Percentiles rank a stretch among this genome's conserved stretches.
These are phyloP conservation scores for Chrysanthemum seticuspe DNA, from an alignment of 129 eudicot species.

Conservation along the genomic window DNA sequence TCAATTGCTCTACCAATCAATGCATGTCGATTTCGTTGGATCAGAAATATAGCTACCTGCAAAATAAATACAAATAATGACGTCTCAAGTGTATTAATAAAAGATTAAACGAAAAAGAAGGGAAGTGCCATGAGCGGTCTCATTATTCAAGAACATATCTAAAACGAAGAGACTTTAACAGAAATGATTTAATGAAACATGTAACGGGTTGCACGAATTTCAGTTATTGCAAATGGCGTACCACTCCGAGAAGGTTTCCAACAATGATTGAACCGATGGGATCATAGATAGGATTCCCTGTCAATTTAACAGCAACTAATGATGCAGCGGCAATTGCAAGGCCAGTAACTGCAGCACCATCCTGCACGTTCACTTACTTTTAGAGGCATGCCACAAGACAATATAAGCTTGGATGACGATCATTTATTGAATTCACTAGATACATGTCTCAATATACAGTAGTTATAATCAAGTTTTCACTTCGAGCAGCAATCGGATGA, in stretches of 20 bases:
- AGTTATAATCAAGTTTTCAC: not conserved
- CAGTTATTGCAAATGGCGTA: slow-evolving; percentile 27
- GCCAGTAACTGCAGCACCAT: slow-evolving; percentile 97
- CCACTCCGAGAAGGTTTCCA: slow-evolving; percentile 98
- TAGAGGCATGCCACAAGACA: slow-evolving; percentile 19
- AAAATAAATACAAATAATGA: slow-evolving; percentile 12
- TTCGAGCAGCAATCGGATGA: slow-evolving; percentile 1
- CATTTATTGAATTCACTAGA: not conserved
- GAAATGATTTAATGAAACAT: not conserved
- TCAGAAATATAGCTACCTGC: slow-evolving; percentile 96
- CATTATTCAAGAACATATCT: not conserved
- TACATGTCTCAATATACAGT: not conserved
- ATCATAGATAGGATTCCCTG: slow-evolving; percentile 95
- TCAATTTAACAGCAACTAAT: slow-evolving; percentile 75
- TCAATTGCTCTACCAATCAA: slow-evolving; percentile 98
- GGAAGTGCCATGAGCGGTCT: slow-evolving; percentile 8
- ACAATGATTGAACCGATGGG: slow-evolving; percentile 95
- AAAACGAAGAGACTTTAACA: not conserved
- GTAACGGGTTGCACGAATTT: not conserved
- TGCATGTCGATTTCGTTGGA: slow-evolving; percentile 96
- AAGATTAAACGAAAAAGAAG: not conserved
- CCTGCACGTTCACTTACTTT: slow-evolving; percentile 49
- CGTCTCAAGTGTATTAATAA: no score
- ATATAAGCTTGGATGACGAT: not conserved
- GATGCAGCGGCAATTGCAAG: slow-evolving; percentile 92